Evolutionary conservation across 805 yeast genomes (phyloP).

Genomic region (Lachancea meyersii): DNA sequence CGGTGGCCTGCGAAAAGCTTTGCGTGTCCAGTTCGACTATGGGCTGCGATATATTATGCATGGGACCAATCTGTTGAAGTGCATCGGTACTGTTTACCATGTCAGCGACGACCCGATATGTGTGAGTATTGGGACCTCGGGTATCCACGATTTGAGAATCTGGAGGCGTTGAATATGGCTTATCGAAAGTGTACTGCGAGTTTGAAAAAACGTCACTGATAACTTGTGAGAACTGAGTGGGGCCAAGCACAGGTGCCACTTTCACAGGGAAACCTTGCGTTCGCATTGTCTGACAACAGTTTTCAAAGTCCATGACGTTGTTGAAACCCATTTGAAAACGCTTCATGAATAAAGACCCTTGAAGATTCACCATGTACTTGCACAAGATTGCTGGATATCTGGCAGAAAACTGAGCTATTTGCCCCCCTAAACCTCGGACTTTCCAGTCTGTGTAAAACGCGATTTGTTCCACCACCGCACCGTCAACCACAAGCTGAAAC

Average conservation of each 20-base stretch:
- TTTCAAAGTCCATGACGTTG: constrained; percentile 14
- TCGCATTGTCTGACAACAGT: not conserved
- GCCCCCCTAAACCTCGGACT: too few species aligned
- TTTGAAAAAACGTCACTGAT: not conserved
- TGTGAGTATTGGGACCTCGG: too few species aligned
- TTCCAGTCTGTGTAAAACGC: not conserved
- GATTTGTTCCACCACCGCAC: not conserved
- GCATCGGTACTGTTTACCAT: not conserved
- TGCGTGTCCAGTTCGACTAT: not conserved
- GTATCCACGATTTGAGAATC: not conserved
- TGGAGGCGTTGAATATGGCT: constrained; percentile 1
- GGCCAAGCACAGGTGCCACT: not conserved
- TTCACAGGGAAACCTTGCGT: not conserved
- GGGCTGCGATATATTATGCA: not conserved
- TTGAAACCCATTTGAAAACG: constrained; percentile 25
- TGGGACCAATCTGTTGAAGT: not conserved
- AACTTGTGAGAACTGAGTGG: not conserved
- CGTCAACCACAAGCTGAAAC: constrained; percentile 4
- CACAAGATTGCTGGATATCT: constrained; percentile 25
- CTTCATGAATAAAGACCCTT: constrained; percentile 11
- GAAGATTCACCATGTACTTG: constrained; percentile 18
- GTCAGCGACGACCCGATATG: not conserved
- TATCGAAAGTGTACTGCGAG: not conserved
- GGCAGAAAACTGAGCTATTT: constrained; percentile 21
- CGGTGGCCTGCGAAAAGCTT: not conserved